These are phyloP conservation scores for Simplicillium aogashimaense DNA, from an alignment of 2,329 filamentous ascomycete genomes.

Conservation along the genomic window DNA sequence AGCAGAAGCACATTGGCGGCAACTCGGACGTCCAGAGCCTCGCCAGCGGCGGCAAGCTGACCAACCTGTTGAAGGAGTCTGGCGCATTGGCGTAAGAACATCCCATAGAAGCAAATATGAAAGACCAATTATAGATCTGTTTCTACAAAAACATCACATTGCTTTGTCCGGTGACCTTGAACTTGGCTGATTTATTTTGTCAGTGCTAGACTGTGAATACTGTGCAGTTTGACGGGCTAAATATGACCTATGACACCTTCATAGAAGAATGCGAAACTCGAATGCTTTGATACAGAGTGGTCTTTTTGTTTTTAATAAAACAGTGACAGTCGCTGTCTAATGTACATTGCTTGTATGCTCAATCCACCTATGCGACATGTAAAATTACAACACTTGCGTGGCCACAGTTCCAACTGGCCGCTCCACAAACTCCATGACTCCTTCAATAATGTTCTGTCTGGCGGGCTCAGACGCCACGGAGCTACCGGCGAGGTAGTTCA, in stretches of 20 bases:
- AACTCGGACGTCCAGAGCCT: slow-evolving; percentile 75
- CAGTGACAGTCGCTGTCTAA: not conserved
- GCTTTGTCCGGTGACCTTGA: not conserved
- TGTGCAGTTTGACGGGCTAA: too few species aligned
- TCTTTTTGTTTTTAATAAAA: too few species aligned
- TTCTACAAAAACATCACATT: not conserved
- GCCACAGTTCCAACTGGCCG: slow-evolving; percentile 81
- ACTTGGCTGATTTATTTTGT: not conserved
- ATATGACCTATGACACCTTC: too few species aligned
- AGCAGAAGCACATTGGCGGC: slow-evolving; percentile 83
- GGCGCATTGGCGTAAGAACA: slow-evolving; percentile 31
- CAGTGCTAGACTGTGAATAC: slow-evolving; percentile 3
- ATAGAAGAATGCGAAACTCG: too few species aligned
- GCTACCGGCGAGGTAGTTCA: slow-evolving; percentile 80
- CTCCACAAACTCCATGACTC: slow-evolving; percentile 79
- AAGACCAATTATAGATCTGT: too few species aligned
- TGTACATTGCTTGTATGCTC: slow-evolving; percentile 10
- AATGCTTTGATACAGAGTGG: too few species aligned
- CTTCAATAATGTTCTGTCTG: slow-evolving; percentile 73
- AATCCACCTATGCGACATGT: too few species aligned
- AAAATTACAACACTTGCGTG: slow-evolving; percentile 53
- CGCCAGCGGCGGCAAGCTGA: slow-evolving; percentile 31
- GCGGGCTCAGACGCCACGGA: slow-evolving; percentile 80
- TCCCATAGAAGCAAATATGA: not conserved
- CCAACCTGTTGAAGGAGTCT: slow-evolving; percentile 29